Conservation (phyloP, 805 yeast species). For the Candida dendrica region DNA sequence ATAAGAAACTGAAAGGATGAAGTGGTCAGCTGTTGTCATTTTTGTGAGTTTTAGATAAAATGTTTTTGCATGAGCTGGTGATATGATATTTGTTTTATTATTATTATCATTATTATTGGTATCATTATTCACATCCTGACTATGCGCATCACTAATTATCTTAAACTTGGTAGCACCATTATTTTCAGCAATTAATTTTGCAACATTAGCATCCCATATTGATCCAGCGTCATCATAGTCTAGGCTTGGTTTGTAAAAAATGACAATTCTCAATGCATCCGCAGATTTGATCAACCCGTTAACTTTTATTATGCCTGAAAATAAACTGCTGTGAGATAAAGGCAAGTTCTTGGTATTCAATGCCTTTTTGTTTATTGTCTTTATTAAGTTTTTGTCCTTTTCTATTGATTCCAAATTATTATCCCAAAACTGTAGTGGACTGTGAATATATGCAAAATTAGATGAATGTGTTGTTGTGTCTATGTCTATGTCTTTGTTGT, state of each 20-base stretch:
- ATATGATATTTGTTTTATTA: not conserved
- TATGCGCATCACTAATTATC: conserved; percentile 9
- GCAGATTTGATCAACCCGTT: conserved; percentile 39
- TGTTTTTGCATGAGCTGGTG: conserved; percentile 1
- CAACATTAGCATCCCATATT: conserved; percentile 26
- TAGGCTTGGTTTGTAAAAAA: conserved; percentile 20
- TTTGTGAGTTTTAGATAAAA: conserved; percentile 10
- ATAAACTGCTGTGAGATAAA: conserved; percentile 21
- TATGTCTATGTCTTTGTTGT: not conserved
- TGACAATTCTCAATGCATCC: conserved; percentile 27
- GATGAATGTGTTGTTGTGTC: not conserved
- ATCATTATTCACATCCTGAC: not conserved
- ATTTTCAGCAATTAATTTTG: conserved; percentile 9
- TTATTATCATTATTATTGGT: too few relatives aligned
- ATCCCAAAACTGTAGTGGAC: conserved; percentile 40
- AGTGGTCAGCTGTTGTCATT: conserved; percentile 14
- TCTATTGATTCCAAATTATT: conserved; percentile 21
- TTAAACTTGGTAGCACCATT: too few relatives aligned
- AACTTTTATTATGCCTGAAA: conserved; percentile 32
- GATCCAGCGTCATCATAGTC: conserved; percentile 13
- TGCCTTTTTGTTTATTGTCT: conserved; percentile 30
- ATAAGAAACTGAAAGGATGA: conserved; percentile 20
- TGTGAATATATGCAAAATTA: conserved; percentile 20
- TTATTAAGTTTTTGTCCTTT: conserved; percentile 28
- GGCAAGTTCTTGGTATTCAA: conserved; percentile 3